Evolutionary conservation across 192 early-diverging fungal species (phyloP), one percentile per base, ranked within the genome.

Genomic region (Entrophospora sp.): DNA sequence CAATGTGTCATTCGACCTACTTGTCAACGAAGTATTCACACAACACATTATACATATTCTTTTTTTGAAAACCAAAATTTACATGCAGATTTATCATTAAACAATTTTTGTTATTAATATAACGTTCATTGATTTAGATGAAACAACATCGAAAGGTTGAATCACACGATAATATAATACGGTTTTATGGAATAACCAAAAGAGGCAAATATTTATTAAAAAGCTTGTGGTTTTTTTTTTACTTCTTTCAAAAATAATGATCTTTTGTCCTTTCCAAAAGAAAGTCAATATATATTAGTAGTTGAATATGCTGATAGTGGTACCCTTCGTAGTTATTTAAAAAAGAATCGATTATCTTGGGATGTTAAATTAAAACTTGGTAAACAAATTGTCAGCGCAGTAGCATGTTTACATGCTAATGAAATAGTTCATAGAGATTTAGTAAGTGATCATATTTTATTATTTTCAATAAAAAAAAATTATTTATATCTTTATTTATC

Each of bases 351-450:
- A 34, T 25, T 55, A 12, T 25, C 18, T 13, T 55, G 52, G 52
- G 44, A 46, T 10, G 44, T 46, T 2, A 46, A 46, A 20, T 46
- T 46, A 20, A 46, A 55, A 16, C 8, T 28, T 14, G 25, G 24
- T 9, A 55, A 31, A 55, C 52, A 55, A 28, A 14, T 55, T 55
- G 31, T 34, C 5, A 32, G 7, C n/a, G 52, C 14, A 9, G 14
- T 55, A 18, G 6, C 22, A 25, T 55, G 31, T 31, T 31, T 55
- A 34, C 52, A 55, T 5, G 52, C 9, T 7, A 55, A 31, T 14
- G 52, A 55, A 0, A 55, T 55, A 8, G 44, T 46, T 34, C 52
- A 55, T 55, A n/a, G 30, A 31, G 20, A 55, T 55, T 55, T 55
- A 13, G 52, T 55, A 55, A 55, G 25, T 55, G 16, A 1, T 20